A percentile compares a stretch with the other conserved stretches of the same genome.
Conservation (phyloP, 2,329 filamentous ascomycete genomes). For the Pleurostoma richardsiae region DNA sequence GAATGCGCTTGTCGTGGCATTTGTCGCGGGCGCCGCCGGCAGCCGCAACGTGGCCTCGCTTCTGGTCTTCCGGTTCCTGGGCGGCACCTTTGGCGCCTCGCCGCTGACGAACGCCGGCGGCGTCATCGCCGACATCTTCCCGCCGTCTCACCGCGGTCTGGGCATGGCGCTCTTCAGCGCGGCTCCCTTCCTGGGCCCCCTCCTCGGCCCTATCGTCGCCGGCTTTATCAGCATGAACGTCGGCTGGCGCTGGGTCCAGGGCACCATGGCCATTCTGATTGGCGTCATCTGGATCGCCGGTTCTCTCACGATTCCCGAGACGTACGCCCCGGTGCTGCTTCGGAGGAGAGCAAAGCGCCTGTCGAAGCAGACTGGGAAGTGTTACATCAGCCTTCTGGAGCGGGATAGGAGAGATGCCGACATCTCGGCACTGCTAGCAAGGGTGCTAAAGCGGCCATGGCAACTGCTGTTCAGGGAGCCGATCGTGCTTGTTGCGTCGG, state of each 20-base stretch:
- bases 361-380: not conserved
- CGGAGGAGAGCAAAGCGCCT: not conserved
- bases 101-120: conserved; percentile 53
- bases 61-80: conserved; percentile 63
- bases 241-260: conserved; percentile 29
- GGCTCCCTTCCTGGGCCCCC: conserved; percentile 19
- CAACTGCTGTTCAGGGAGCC: conserved; percentile 50
- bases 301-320: conserved; percentile 12
- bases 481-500: conserved; percentile 46
- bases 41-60: conserved; percentile 53
- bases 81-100: conserved; percentile 56
- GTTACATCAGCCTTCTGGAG: conserved; percentile 1
- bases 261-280: conserved; percentile 20
- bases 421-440: conserved; percentile 38
- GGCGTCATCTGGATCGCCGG: conserved; percentile 10
- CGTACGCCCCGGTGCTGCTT: conserved; percentile 6
- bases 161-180: conserved; percentile 6
- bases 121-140: conserved; percentile 56
- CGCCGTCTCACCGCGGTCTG: conserved; percentile 38
- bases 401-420: conserved; percentile 2
- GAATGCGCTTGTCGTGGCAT: not conserved
- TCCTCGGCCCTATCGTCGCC: conserved; percentile 20
- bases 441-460: conserved; percentile 47
- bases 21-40: conserved; percentile 45
- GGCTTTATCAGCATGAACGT: conserved; percentile 23